Percentiles rank a stretch among this genome's conserved stretches.
These are phyloP conservation scores for Ogataea thermomethanolica DNA, from an alignment of 805 yeast species.

Conservation along the genomic window DNA sequence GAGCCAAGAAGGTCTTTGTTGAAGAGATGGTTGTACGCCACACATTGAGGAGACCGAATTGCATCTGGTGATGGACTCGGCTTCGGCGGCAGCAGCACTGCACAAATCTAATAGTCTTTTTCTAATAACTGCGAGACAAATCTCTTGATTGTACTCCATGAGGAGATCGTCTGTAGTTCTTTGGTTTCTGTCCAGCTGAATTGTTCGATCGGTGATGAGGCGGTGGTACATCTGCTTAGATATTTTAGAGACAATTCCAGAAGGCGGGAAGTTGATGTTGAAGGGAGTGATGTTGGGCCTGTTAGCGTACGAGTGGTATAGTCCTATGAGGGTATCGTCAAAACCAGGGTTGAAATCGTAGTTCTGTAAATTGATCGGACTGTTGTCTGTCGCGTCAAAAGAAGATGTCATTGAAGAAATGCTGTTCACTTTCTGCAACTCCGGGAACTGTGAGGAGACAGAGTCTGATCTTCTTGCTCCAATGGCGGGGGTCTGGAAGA, in stretches of 20 bases:
- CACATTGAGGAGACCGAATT: slow-evolving; percentile 22
- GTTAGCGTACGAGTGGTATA: slow-evolving; percentile 46
- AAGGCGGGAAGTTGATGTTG: slow-evolving; percentile 60
- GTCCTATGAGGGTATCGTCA: slow-evolving; percentile 42
- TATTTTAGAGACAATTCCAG: slow-evolving; percentile 59
- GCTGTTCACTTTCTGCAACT: slow-evolving; percentile 24
- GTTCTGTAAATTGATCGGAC: slow-evolving; percentile 22
- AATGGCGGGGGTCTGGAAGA: slow-evolving; percentile 24
- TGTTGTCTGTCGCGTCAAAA: slow-evolving; percentile 13
- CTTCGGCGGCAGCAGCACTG: slow-evolving; percentile 22
- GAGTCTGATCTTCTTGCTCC: slow-evolving; percentile 19
- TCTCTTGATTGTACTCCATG: slow-evolving; percentile 21
- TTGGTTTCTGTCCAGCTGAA: slow-evolving; percentile 26
- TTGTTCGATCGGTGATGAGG: slow-evolving; percentile 15
- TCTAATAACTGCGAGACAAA: slow-evolving; percentile 31
- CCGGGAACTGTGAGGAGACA: slow-evolving; percentile 18
- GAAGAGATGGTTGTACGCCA: slow-evolving; percentile 8
- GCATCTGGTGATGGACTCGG: slow-evolving; percentile 26
- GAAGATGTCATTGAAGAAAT: slow-evolving; percentile 23
- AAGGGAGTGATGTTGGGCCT: slow-evolving; percentile 69
- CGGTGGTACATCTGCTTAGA: slow-evolving; percentile 49
- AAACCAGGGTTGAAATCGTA: slow-evolving; percentile 37
- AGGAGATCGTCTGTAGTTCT: slow-evolving; percentile 29
- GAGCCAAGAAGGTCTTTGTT: slow-evolving; percentile 35
- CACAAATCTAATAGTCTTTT: slow-evolving; percentile 33